Conservation (phyloP, 176 grass and related monocot genomes). For the Olyra latifolia region DNA sequence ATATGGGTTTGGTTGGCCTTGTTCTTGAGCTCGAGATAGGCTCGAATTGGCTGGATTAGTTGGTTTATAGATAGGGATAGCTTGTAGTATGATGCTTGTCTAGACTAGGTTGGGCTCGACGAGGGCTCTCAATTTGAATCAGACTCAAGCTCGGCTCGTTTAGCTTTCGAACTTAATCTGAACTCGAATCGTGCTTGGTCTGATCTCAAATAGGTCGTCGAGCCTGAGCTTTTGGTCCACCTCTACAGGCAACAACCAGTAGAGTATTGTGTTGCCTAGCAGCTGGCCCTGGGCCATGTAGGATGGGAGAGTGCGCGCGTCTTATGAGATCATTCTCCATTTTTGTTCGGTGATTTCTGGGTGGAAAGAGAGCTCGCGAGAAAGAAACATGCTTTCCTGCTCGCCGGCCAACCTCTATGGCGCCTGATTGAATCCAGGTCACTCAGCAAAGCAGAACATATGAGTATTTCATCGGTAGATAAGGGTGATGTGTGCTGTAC, state of each 20-base stretch:
- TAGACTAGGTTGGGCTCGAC: too few species aligned
- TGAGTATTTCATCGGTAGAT: neutral
- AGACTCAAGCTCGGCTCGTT: too few species aligned
- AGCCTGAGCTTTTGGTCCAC: too few species aligned
- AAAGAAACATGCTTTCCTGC: neutral
- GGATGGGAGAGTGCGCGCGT: neutral
- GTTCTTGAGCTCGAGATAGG: too few species aligned
- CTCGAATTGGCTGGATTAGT: too few species aligned
- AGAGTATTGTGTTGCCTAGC: constrained; percentile 24
- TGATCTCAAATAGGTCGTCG: too few species aligned
- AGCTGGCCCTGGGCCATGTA: constrained; percentile 22
- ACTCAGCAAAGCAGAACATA: neutral
- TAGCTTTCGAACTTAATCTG: too few species aligned
- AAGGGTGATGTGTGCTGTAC: neutral
- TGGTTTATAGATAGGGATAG: too few species aligned
- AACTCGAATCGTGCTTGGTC: too few species aligned
- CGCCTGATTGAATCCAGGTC: constrained; percentile 41
- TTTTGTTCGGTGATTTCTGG: constrained; percentile 23
- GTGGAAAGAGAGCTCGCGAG: constrained; percentile 30
- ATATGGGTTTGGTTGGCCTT: too few species aligned
- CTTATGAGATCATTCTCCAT: neutral
- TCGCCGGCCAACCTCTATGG: constrained; percentile 1
- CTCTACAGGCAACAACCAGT: neutral
- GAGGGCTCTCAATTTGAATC: too few species aligned
- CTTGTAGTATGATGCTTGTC: too few species aligned